These are phyloP conservation scores for Lactarius tabidus DNA, from an alignment of 768 basidiomycete species.

Conservation along the genomic window DNA sequence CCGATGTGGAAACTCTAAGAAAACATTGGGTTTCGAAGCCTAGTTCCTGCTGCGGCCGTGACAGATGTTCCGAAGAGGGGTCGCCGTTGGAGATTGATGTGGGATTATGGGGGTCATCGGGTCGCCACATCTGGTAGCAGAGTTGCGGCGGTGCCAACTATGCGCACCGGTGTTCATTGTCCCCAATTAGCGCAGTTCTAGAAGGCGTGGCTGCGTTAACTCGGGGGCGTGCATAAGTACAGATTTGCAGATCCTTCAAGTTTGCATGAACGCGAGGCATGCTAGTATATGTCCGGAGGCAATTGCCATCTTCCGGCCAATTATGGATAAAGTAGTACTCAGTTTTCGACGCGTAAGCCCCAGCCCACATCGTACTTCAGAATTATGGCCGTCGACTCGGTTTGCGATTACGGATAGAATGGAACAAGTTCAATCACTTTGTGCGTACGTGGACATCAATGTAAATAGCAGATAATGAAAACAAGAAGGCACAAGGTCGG, in stretches of 20 bases:
- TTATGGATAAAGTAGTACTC: background rate
- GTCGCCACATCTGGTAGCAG: slow-evolving; percentile 1
- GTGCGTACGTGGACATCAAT: background rate
- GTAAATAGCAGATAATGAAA: background rate
- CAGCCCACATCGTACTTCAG: background rate
- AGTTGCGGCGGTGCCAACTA: background rate
- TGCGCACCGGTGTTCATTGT: background rate
- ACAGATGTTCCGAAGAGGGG: background rate
- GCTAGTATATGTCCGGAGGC: background rate
- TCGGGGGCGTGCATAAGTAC: background rate
- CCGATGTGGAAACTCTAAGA: no score
- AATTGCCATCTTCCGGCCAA: background rate
- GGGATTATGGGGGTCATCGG: background rate
- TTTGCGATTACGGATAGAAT: background rate
- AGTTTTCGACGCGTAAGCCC: background rate
- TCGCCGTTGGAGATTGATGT: background rate
- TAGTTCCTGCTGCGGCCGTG: background rate
- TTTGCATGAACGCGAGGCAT: background rate
- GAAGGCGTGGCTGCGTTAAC: background rate
- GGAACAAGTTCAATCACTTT: no score
- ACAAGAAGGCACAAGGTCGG: background rate
- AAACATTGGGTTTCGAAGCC: background rate
- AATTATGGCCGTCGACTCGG: background rate
- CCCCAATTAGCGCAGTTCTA: background rate
- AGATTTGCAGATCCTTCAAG: background rate